Conservation (phyloP, 192 early-diverging fungal species). For the Backusella mclennaniae region DNA sequence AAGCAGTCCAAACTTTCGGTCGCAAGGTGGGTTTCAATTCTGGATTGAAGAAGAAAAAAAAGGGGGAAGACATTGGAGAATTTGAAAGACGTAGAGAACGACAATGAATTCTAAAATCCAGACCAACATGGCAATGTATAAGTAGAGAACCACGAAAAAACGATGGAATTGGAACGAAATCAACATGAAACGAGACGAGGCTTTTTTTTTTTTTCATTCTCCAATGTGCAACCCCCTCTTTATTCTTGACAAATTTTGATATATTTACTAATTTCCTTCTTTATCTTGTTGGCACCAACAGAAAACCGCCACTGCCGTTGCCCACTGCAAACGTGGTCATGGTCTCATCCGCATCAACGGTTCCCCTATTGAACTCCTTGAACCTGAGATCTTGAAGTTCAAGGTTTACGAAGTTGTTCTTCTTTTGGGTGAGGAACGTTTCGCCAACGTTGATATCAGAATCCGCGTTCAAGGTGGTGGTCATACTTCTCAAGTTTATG, state of each 20-base stretch:
- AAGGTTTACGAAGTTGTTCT: slow-evolving; percentile 99
- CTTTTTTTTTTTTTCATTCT: not conserved
- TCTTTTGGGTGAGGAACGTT: slow-evolving; percentile 94
- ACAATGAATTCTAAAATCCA: not conserved
- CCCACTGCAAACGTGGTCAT: slow-evolving; percentile 96
- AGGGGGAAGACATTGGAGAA: not conserved
- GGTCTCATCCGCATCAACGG: slow-evolving; percentile 99
- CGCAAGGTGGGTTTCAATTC: slow-evolving; percentile 58
- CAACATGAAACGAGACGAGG: not conserved
- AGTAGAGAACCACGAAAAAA: not conserved
- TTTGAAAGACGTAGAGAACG: not conserved
- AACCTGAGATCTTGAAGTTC: slow-evolving; percentile 95
- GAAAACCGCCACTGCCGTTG: slow-evolving; percentile 99
- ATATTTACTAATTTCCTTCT: not conserved
- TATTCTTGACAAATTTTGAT: not conserved
- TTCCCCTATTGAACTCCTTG: slow-evolving; percentile 90
- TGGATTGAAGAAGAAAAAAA: not conserved
- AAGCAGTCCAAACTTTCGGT: slow-evolving; percentile 78
- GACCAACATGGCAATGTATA: not conserved
- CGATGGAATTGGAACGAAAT: not conserved
- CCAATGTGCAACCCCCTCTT: not conserved
- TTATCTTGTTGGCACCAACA: slow-evolving; percentile 12
- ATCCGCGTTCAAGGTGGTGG: slow-evolving; percentile 96
- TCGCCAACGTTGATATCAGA: slow-evolving; percentile 95
- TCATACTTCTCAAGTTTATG: slow-evolving; percentile 95